Percentiles rank a stretch among this genome's conserved stretches.
phyloP scores from a whole-genome alignment of 768 basidiomycete species.

The Boletus subcaerulescens region DNA sequence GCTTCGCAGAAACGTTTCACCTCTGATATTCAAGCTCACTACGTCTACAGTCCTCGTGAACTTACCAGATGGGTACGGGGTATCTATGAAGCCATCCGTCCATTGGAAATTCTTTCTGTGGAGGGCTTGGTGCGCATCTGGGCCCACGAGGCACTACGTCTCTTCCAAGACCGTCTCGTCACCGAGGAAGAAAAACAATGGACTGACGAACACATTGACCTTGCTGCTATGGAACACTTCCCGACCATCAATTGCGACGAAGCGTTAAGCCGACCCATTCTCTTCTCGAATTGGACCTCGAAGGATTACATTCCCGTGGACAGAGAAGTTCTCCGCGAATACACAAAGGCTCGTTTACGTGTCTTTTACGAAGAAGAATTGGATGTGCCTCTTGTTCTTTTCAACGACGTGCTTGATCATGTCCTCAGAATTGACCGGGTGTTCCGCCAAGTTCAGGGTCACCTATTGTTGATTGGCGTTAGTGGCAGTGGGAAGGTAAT shows the following conservation, averaged over 20 bases:
- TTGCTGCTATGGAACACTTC: slow-evolving; percentile 84
- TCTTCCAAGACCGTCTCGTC: slow-evolving; percentile 97
- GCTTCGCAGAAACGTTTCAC: slow-evolving; percentile 94
- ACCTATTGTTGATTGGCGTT: slow-evolving; percentile 93
- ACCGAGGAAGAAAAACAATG: slow-evolving; percentile 88
- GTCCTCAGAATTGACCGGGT: slow-evolving; percentile 97
- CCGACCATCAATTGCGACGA: slow-evolving; percentile 87
- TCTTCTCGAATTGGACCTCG: slow-evolving; percentile 99
- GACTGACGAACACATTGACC: slow-evolving; percentile 93
- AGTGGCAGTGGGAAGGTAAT: slow-evolving; percentile 97
- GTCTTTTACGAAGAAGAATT: slow-evolving; percentile 99
- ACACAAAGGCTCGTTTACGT: slow-evolving; percentile 91
- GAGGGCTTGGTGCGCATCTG: slow-evolving; percentile 96
- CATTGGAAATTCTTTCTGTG: slow-evolving; percentile 87
- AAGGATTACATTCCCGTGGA: slow-evolving; percentile 96
- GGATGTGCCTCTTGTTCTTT: slow-evolving; percentile 95
- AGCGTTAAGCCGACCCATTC: slow-evolving; percentile 82
- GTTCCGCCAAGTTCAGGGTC: slow-evolving; percentile 97
- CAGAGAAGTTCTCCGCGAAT: slow-evolving; percentile 88
- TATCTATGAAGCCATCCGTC: slow-evolving; percentile 94
- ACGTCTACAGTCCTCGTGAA: slow-evolving; percentile 98
- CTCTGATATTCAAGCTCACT: slow-evolving; percentile 95
- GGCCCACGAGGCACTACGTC: slow-evolving; percentile 95
- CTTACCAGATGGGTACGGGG: slow-evolving; percentile 97
- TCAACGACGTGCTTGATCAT: slow-evolving; percentile 98